Conservation (phyloP, 805 yeast genomes). For the Phaffomyces opuntiae region DNA sequence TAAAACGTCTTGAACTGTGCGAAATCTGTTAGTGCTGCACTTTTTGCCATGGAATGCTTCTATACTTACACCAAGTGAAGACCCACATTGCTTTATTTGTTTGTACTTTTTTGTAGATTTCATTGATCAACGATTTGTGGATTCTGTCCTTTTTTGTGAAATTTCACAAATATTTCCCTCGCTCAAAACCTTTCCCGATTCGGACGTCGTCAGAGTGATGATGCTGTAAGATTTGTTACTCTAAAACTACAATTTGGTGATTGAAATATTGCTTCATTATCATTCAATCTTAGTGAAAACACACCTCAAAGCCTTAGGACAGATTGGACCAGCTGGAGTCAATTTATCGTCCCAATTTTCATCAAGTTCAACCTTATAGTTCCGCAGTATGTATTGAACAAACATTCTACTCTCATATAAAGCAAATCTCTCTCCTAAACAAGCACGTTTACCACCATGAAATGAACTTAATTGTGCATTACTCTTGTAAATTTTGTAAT, state of each 20-base stretch:
- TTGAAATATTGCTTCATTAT: not conserved
- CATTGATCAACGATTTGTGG: not conserved
- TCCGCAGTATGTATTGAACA: constrained; percentile 29
- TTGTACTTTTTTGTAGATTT: not conserved
- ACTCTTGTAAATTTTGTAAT: constrained; percentile 38
- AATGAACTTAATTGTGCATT: constrained; percentile 42
- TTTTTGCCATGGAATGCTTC: not conserved
- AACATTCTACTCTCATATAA: constrained; percentile 37
- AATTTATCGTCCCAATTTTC: constrained; percentile 40
- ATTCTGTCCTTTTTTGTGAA: not conserved
- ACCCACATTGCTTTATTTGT: constrained; percentile 32
- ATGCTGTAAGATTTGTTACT: too few relatives aligned
- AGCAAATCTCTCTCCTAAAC: constrained; percentile 55
- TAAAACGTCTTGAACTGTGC: constrained; percentile 43
- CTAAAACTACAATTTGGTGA: not conserved
- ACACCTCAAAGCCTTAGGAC: constrained; percentile 33
- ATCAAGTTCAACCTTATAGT: constrained; percentile 31
- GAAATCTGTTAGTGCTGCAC: not conserved
- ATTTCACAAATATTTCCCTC: not conserved
- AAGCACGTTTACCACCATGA: constrained; percentile 55
- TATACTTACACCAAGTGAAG: constrained; percentile 36
- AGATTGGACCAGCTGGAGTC: constrained; percentile 54
- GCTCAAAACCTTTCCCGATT: not conserved
- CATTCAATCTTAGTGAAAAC: constrained; percentile 1
- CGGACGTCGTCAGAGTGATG: too few relatives aligned